Evolutionary conservation across 192 early-diverging fungal species (phyloP), one percentile per base, ranked within the genome.

Genomic region (Umbelopsis sp.): DNA sequence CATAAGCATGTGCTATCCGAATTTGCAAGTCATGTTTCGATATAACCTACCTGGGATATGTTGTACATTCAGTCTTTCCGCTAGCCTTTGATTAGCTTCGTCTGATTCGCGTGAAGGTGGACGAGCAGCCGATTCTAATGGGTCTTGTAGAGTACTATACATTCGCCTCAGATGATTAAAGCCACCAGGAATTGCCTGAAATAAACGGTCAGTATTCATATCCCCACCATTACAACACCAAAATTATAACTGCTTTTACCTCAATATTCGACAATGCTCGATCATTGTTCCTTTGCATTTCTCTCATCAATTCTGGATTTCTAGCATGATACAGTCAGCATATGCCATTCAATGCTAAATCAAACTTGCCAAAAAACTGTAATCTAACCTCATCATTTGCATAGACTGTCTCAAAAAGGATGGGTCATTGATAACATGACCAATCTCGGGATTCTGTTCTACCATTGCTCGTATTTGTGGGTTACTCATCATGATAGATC

Each of bases 251-350:
- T 3, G 35, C n/a, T 22, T 18, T 65, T 73, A 78, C 77, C 69
- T 89, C 88, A 71, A 89, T 72, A 49, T 89, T 87, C 10, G 86
- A 85, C n/a, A 89, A 70, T 16, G 88, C 88, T 46, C 88, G 76
- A 65, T 89, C 88, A 66, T 89, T 87, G 77, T 88, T 89, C 55
- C 88, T 66, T 67, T 84, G 80, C 69, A 83, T 83, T 68, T 89
- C 84, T 58, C 84, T 81, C 86, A 89, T 84, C 21, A 87, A 67
- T 52, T 86, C 84, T 11, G 88, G 88, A 58, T 89, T 89, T 50
- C 85, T 78, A 49, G 37, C 9, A 37, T 6, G 46, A 47, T 15
- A 44, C 21, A 25, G 3, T 64, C 11, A 37, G 37, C 5, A 64
- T 18, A 25, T 6, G 16, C 4, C 20, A 22, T 22, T 64, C n/a